These are phyloP conservation scores for Eudorina sp. DNA, from an alignment of 139 green algal genomes.

Conservation along the genomic window DNA sequence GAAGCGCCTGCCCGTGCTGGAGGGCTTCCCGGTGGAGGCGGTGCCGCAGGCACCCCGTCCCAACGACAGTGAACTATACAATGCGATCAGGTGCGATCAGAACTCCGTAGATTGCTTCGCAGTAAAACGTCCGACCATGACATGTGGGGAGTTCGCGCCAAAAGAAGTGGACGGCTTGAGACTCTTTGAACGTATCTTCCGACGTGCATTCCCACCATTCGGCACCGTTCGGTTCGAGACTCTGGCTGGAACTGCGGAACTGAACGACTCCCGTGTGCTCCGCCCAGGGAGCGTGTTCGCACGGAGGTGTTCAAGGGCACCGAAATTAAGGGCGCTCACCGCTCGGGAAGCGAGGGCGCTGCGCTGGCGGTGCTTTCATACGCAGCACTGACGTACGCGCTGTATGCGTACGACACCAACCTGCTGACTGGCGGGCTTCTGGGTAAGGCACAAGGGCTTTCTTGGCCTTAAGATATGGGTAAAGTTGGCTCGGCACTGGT, in stretches of 20 bases:
- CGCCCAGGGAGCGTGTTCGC: slow-evolving; percentile 78
- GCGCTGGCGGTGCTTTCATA: slow-evolving; percentile 75
- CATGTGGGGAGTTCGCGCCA: no score
- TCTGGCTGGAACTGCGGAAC: no score
- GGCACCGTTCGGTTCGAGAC: no score
- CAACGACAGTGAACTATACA: slow-evolving; percentile 84
- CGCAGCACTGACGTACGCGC: slow-evolving; percentile 65
- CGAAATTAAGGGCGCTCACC: slow-evolving; percentile 80
- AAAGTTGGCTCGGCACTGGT: no score
- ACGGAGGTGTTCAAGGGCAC: slow-evolving; percentile 85
- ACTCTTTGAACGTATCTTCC: no score
- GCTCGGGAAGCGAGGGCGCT: slow-evolving; percentile 78
- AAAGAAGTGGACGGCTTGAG: no score
- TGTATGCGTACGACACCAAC: slow-evolving; percentile 72
- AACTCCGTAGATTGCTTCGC: no score
- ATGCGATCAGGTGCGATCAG: slow-evolving; percentile 63
- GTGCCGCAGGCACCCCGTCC: slow-evolving; percentile 84
- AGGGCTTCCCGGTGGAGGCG: slow-evolving; percentile 84
- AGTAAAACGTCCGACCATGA: no score
- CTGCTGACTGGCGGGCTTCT: slow-evolving; percentile 74
- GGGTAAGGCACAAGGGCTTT: slow-evolving; percentile 48
- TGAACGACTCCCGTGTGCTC: no score
- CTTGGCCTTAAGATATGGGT: no score
- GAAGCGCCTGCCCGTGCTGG: slow-evolving; percentile 76
- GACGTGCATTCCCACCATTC: no score